Base-by-base conservation (phyloP, 345 rosid genomes). In the Eucalyptus erythrocorys region DNA sequence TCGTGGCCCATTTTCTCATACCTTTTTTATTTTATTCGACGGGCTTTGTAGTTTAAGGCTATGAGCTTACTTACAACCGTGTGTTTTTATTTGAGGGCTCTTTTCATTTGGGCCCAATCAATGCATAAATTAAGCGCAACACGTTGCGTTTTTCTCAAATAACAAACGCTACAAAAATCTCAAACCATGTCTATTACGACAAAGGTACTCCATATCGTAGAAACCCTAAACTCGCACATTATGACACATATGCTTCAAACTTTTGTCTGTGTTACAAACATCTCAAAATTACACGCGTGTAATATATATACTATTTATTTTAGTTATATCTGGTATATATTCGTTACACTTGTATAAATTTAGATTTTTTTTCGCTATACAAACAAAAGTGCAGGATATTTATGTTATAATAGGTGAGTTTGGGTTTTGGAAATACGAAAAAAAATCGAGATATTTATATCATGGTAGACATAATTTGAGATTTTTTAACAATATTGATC, bases 201-300 rank as follows among this genome's bases (percentile, higher is more conserved):
- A 7, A 51, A 51, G 10, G 10, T 21, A 19, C 57, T 51, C 10
- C 10, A 51, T 4, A 51, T 0, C 1, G 57, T 26, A 55, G 13
- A 55, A 55, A 24, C 61, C 30, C 27, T 55, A 24, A 55, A 55
- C 5, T 55, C 24, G 13, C 61, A 8, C 27, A 1, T 5, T 4
- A 12, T 24, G 30, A 2, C 30, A 4, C 59, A 4, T 2, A 10
- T 0, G 3, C 1, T 55, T 55, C 61, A 22, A 55, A 55, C 5
- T 26, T 22, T 9, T 9, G 61, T 51, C 4, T 4, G 2, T 3
- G 57, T 21, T 51, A 7, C 4, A 10, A 51, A 51, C 1, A 51
- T 51, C 26, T 21, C 26, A 51, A 19, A 51, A 0, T 51, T 51
- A 51, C 2, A 7, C 10, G 0, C 1, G 0, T 7, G 55, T 19